A percentile compares a stretch with the other conserved stretches of the same genome.
phyloP scores from a whole-genome alignment of 306 rosid genomes.

The Acmispon strigosus region DNA sequence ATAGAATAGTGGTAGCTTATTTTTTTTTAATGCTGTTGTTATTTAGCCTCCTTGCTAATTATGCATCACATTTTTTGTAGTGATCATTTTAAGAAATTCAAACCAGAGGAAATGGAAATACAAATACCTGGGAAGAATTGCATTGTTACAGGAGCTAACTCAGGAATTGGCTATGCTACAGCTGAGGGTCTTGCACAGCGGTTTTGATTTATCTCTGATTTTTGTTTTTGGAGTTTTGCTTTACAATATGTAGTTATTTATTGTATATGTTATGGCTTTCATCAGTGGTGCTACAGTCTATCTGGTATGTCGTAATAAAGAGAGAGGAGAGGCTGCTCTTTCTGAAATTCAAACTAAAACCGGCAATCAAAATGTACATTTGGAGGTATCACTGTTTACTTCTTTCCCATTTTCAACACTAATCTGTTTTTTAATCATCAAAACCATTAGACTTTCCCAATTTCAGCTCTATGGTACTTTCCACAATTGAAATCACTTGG shows the following conservation, averaged over 20 bases:
- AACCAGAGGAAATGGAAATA: slow-evolving; percentile 54
- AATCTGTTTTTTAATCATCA: neutral
- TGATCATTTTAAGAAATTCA: slow-evolving; percentile 73
- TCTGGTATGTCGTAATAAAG: slow-evolving; percentile 82
- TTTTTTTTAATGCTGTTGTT: neutral
- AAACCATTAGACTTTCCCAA: neutral
- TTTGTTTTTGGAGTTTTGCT: neutral
- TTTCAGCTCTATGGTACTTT: neutral
- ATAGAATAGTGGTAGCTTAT: neutral
- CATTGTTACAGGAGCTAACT: slow-evolving; percentile 93
- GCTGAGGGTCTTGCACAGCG: slow-evolving; percentile 85
- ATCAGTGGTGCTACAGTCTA: slow-evolving; percentile 81
- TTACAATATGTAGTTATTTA: neutral
- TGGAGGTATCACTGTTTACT: slow-evolving; percentile 49
- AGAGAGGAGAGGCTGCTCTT: slow-evolving; percentile 85
- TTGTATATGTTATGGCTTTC: slow-evolving; percentile 12
- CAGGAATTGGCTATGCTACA: slow-evolving; percentile 87
- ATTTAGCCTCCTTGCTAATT: neutral
- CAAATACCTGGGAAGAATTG: slow-evolving; percentile 71
- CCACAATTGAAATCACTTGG: neutral
- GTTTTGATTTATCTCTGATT: slow-evolving; percentile 32
- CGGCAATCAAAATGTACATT: slow-evolving; percentile 70
- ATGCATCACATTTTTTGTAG: slow-evolving; percentile 22
- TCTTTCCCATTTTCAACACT: neutral
- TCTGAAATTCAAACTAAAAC: slow-evolving; percentile 60